phyloP scores from a whole-genome alignment of 78 protist species.

The Blattamonas nauphoetae region DNA sequence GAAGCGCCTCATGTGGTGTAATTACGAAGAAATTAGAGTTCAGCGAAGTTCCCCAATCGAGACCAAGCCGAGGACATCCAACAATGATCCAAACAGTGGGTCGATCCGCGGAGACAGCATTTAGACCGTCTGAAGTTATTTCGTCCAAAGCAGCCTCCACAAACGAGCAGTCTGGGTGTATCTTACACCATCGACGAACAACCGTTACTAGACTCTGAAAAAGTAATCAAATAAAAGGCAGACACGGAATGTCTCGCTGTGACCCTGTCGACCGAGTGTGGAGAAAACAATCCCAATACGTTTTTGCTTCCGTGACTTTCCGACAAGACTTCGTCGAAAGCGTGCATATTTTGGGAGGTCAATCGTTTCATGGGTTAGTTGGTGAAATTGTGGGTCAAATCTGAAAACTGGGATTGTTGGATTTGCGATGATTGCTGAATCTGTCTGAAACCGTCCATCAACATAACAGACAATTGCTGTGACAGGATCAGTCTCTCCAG shows the following conservation, averaged over 20 bases:
- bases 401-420: not conserved
- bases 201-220: not conserved
- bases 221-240: not conserved
- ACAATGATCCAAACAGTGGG: not conserved
- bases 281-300: not conserved
- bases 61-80: slow-evolving; percentile 8
- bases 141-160: not conserved
- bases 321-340: not conserved
- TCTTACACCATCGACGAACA: not conserved
- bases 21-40: not conserved
- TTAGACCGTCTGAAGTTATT: not conserved
- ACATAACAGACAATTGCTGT: not conserved
- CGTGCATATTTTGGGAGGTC: not conserved
- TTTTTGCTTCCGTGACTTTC: not conserved
- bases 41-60: not conserved
- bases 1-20: not conserved
- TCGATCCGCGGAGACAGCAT: not conserved
- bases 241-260: not conserved
- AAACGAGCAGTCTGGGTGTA: not conserved
- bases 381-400: not conserved
- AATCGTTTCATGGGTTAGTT: not conserved
- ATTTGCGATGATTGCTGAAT: not conserved
- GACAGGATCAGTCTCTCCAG: not conserved
- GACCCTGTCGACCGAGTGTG: not conserved
- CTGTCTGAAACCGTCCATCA: not conserved